Percentiles rank a stretch among this genome's conserved stretches.
These are phyloP conservation scores for Phaseolus lunatus DNA, from an alignment of 306 rosid genomes.

Conservation along the genomic window DNA sequence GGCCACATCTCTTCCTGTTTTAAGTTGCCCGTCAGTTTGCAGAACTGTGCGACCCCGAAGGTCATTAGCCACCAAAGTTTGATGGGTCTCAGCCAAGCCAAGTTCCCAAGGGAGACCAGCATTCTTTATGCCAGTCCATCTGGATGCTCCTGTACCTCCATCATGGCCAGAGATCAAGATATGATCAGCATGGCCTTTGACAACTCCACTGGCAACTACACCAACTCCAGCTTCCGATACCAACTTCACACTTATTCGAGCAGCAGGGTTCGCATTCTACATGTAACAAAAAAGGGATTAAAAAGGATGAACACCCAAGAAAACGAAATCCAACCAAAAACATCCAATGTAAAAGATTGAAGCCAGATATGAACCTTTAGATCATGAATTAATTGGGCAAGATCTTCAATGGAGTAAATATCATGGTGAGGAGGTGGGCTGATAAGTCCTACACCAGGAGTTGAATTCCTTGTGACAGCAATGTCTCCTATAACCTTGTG, in stretches of 20 bases:
- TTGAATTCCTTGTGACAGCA: constrained; percentile 26
- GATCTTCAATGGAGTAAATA: constrained; percentile 17
- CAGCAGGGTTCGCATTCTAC: constrained; percentile 22
- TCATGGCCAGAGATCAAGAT: constrained; percentile 23
- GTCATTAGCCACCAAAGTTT: constrained; percentile 28
- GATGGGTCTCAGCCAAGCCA: constrained; percentile 29
- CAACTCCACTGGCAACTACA: constrained; percentile 27
- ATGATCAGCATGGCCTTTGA: constrained; percentile 28
- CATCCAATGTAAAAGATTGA: background rate
- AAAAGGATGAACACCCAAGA: background rate
- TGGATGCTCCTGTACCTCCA: constrained; percentile 26
- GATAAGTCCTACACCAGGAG: constrained; percentile 31
- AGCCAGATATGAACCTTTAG: constrained; percentile 11
- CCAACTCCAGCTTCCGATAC: constrained; percentile 31
- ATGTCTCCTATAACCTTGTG: constrained; percentile 26
- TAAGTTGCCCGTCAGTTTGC: constrained; percentile 27
- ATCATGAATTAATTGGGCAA: constrained; percentile 27
- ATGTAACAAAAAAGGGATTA: background rate
- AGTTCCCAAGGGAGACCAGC: constrained; percentile 28
- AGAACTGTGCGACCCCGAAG: constrained; percentile 26
- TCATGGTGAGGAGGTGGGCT: constrained; percentile 29
- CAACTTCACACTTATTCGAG: constrained; percentile 28
- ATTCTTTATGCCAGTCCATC: constrained; percentile 33
- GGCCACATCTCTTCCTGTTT: constrained; percentile 26
- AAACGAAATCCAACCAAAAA: background rate